Percentiles rank a stretch among this genome's conserved stretches.
Evolutionary conservation across 1,139 yeast species (phyloP).

Genomic region (Schizosaccharomyces versatilis): DNA sequence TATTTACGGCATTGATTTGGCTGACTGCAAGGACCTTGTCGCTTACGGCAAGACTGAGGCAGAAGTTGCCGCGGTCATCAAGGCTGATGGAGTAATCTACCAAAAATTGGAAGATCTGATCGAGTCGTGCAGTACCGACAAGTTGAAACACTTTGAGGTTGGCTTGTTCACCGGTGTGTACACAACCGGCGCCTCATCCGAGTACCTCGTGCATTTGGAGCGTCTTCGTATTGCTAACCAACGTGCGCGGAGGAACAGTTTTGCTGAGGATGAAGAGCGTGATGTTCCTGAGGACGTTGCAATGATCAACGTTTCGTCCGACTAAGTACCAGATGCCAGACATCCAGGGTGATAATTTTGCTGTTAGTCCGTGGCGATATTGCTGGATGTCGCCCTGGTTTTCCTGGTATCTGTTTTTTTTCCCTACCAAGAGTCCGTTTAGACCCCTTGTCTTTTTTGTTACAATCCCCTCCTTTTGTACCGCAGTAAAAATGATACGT

Average conservation of each 20-base stretch:
- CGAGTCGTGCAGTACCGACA: slow-evolving; percentile 45
- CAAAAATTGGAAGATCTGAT: slow-evolving; percentile 66
- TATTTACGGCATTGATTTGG: slow-evolving; percentile 89
- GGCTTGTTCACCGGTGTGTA: slow-evolving; percentile 95
- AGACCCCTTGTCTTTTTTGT: too few species aligned
- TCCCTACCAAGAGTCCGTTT: too few species aligned
- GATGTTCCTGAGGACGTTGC: slow-evolving; percentile 86
- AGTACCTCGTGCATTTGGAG: slow-evolving; percentile 63
- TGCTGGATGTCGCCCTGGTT: too few species aligned
- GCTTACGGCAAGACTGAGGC: slow-evolving; percentile 59
- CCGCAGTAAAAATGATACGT: too few species aligned
- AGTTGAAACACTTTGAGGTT: slow-evolving; percentile 51
- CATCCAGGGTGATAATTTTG: too few species aligned
- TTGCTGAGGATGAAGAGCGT: slow-evolving; percentile 31
- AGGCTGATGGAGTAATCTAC: slow-evolving; percentile 79
- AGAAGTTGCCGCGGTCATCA: slow-evolving; percentile 56
- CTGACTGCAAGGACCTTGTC: slow-evolving; percentile 83
- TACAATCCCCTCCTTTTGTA: too few species aligned
- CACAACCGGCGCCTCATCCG: slow-evolving; percentile 75
- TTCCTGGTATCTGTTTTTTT: too few species aligned
- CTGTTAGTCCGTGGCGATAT: too few species aligned
- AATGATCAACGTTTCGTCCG: slow-evolving; percentile 39
- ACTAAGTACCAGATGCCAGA: not conserved
- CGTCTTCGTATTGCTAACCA: slow-evolving; percentile 63
- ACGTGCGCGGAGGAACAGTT: slow-evolving; percentile 21